phyloP scores from a whole-genome alignment of 345 rosid species.

The Euphorbia lathyris region DNA sequence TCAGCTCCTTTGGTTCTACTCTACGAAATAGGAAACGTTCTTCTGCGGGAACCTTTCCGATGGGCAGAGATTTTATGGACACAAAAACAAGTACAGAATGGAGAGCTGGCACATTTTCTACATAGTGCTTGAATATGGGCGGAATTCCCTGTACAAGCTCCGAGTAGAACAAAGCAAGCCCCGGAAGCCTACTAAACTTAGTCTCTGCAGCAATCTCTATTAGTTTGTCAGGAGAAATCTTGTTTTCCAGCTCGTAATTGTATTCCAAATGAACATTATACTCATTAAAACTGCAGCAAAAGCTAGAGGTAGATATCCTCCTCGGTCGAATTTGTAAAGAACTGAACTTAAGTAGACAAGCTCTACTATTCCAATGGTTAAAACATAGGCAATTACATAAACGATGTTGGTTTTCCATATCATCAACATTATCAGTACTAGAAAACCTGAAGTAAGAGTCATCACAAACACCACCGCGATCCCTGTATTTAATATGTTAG shows the following conservation, averaged over 20 bases:
- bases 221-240: constrained; percentile 35
- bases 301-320: constrained; percentile 52
- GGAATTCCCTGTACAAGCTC: constrained; percentile 51
- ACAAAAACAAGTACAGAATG: constrained; percentile 44
- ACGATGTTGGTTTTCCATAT: constrained; percentile 49
- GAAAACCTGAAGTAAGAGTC: constrained; percentile 40
- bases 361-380: constrained; percentile 32
- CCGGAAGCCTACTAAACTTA: constrained; percentile 31
- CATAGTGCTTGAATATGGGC: constrained; percentile 46
- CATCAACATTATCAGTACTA: constrained; percentile 50
- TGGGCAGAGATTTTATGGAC: constrained; percentile 43
- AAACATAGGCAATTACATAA: constrained; percentile 26
- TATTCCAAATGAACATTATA: constrained; percentile 52
- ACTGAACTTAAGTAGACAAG: constrained; percentile 47
- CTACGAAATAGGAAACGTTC: constrained; percentile 47
- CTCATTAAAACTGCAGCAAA: constrained; percentile 38
- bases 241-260: constrained; percentile 45
- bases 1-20: constrained; percentile 34
- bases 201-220: constrained; percentile 18
- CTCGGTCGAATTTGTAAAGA: constrained; percentile 46
- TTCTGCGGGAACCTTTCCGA: constrained; percentile 37
- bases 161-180: constrained; percentile 51
- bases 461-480: constrained; percentile 56
- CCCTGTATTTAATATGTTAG: constrained; percentile 25
- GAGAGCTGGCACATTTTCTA: constrained; percentile 41